Base-by-base conservation (phyloP, 2,329 filamentous ascomycete genomes). In the Cercospora canescens region DNA sequence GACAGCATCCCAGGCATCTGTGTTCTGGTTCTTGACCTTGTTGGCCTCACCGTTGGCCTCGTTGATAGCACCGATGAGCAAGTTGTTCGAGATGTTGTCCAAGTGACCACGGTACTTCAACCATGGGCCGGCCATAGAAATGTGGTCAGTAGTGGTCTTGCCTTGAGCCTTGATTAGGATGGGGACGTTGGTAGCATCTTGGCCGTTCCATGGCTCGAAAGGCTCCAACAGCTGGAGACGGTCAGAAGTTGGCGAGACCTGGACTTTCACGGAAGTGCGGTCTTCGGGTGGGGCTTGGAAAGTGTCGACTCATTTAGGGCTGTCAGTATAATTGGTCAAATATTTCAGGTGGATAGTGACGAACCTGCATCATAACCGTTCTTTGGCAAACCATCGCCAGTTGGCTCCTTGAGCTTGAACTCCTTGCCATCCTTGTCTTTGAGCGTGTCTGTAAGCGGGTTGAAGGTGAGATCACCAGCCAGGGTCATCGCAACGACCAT, bases 1-100 rank as follows among this genome's bases (percentile, higher is more conserved):
- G 64, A 99, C 95, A 67, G 92, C 91, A 78, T 90, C 93, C 80
- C 88, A 94, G 73, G 94, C 88, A 75, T 90, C 92, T 70, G 86
- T 96, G 76, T 91, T 89, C 82, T 87, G 83, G 89, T 99, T 97
- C 87, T 92, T 91, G 81, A 99, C 85, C 87, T 96, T 97, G 89
- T 99, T 99, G 76, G 93, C 94, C 86, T 98, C 93, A 67, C 90
- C 93, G 83, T 98, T 99, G 78, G 91, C 94, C 76, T 91, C 89
- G 84, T 97, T 99, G 84, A 93, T 92, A 77, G 95, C 95, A 84
- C 94, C 94, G 75, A 98, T 97, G 81, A 98, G 84, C 93, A 97
- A 96, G 88, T 98, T 98, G 89, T 98, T 97, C 79, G 94, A 97
- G 84, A 98, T 97, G 88, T 98, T 98, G 88, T 97, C 94, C 77